Percentiles rank a stretch among this genome's conserved stretches.
phyloP scores from a whole-genome alignment of 306 rosid species.

The Quercus agrifolia region DNA sequence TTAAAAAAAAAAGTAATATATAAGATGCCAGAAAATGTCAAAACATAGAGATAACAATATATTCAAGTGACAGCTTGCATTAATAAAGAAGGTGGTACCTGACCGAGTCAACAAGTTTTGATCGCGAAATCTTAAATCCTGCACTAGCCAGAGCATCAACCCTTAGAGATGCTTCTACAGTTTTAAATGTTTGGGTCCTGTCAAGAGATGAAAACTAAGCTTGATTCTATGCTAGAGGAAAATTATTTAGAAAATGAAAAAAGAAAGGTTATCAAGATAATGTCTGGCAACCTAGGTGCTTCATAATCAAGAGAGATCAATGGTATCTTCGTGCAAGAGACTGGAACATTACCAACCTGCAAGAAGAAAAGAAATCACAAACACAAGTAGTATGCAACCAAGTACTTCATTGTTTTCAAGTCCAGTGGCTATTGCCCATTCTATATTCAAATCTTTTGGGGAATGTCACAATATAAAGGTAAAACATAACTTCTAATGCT shows the following conservation, averaged over 20 bases:
- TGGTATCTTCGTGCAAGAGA: conserved; percentile 73
- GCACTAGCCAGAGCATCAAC: conserved; percentile 98
- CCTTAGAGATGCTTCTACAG: conserved; percentile 77
- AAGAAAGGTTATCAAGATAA: conserved; percentile 13
- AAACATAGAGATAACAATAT: neutral
- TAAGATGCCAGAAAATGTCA: neutral
- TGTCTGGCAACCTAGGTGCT: conserved; percentile 64
- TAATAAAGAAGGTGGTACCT: conserved; percentile 38
- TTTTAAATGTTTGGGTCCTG: conserved; percentile 77
- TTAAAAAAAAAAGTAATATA: neutral
- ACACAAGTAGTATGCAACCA: neutral
- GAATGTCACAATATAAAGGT: neutral
- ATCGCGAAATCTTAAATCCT: conserved; percentile 85
- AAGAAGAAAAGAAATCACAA: conserved; percentile 5
- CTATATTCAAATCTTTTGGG: neutral
- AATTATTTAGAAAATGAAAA: neutral
- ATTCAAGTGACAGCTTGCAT: neutral
- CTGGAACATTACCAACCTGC: conserved; percentile 91
- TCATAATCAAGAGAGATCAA: conserved; percentile 86
- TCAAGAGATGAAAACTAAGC: conserved; percentile 13
- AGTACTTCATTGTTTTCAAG: neutral
- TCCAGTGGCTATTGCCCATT: neutral
- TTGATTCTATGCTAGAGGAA: neutral
- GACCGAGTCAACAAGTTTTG: conserved; percentile 84
- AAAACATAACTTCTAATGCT: neutral